Base-by-base conservation (phyloP, 768 basidiomycete species). In the Pisolithus albus region DNA sequence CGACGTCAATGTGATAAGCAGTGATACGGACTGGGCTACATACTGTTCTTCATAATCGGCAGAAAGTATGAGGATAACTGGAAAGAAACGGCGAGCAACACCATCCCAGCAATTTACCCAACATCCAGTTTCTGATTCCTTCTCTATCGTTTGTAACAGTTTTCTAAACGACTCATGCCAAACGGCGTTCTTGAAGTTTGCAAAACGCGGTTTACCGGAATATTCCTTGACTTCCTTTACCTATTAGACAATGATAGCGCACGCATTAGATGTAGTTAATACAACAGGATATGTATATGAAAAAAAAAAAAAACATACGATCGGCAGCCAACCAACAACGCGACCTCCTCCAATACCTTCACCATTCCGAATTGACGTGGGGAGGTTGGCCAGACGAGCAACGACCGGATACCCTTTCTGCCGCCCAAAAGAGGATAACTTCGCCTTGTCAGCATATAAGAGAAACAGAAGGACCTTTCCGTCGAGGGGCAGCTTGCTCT, bases 41-140 rank as follows among this genome's bases (percentile, higher is more conserved):
- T 65, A 75, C 74, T 70, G 68, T 60, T 76, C 73, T 53, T 75
- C 70, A 54, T 73, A 77, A 39, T 76, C 74, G 23, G 72, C 66
- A 8, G 67, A 68, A 1, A 73, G 49, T 6, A 74, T 69, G 0
- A 72, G 46, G 32, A 75, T 62, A 21, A 68, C 43, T 13, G 71
- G 72, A 47, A 59, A 75, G 0, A 76, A 51, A 7, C 24, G 52
- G 0, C 65, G 66, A 1, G 47, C 9, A 11, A 69, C 56, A 1
- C 50, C 57, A 54, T 72, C 71, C 10, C 59, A 66, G 54, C 69
- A 73, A 7, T 49, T 49, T 49, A 40, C 37, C 36, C 36, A 49
- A 10, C 34, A 26, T 23, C 47, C 47, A 40, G 37, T 21, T n/a
- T 37, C 10, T 6, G 34, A 43, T 7, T 43, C 7, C 13, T 43